Conservation (phyloP, 2,329 filamentous ascomycete genomes). For the Emergomyces pasteurianus region DNA sequence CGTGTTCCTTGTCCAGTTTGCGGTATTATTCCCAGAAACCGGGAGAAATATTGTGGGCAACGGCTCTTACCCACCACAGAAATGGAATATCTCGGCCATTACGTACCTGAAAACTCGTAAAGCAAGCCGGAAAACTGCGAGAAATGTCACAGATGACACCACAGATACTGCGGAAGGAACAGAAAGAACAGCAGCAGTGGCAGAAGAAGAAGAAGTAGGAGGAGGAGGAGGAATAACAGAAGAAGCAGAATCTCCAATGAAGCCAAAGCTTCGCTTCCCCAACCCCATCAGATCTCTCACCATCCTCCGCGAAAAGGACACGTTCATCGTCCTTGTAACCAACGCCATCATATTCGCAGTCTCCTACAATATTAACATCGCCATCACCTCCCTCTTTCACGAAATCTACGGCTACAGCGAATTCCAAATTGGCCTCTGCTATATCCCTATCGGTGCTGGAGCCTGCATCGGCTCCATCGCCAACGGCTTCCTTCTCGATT, state of each 20-base stretch:
- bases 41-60: conserved; percentile 28
- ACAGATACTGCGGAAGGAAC: neutral
- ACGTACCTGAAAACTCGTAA: conserved; percentile 14
- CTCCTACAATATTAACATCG: conserved; percentile 37
- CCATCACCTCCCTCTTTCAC: conserved; percentile 36
- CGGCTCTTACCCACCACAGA: conserved; percentile 19
- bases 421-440: conserved; percentile 33
- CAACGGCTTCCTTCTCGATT: conserved; percentile 50
- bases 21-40: conserved; percentile 45
- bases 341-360: conserved; percentile 35
- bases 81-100: conserved; percentile 11
- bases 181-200: conserved; percentile 2
- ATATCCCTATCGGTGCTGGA: conserved; percentile 18
- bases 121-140: neutral
- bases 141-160: neutral
- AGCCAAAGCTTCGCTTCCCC: conserved; percentile 18
- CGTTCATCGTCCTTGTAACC: conserved; percentile 25
- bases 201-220: too few relatives aligned
- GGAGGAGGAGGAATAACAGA: neutral
- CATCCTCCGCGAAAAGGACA: conserved; percentile 27
- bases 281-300: conserved; percentile 28
- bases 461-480: conserved; percentile 16
- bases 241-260: neutral
- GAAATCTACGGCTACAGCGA: conserved; percentile 37
- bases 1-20: conserved; percentile 42